These are phyloP conservation scores for Actinomortierella ambigua DNA, from an alignment of 371 early-diverging fungal genomes.

Conservation along the genomic window DNA sequence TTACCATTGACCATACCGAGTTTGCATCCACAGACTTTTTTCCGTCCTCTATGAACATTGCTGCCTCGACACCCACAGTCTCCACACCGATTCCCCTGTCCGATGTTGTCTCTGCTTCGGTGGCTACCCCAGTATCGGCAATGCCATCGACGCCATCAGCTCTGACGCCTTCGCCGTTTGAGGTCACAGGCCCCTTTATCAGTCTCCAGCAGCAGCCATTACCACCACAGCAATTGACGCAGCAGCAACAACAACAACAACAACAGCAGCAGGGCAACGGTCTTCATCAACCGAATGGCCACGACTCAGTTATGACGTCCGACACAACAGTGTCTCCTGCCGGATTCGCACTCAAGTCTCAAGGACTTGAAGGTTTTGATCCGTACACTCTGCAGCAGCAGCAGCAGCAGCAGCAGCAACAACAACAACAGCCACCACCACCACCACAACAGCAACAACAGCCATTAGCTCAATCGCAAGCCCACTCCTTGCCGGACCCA, in stretches of 20 bases:
- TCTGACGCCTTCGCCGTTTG: background rate
- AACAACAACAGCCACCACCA: constrained; percentile 5
- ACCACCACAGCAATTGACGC: constrained; percentile 2
- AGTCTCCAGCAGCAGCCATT: background rate
- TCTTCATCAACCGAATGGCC: constrained; percentile 1
- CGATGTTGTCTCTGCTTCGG: background rate
- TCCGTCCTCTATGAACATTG: constrained; percentile 21
- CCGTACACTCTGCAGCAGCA: background rate
- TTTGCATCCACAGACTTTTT: constrained; percentile 40
- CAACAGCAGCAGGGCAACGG: background rate
- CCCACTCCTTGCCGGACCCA: no score
- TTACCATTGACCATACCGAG: constrained; percentile 40
- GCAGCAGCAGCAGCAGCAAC: constrained; percentile 8
- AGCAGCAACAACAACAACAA: constrained; percentile 7
- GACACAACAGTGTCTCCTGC: background rate
- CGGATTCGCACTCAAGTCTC: constrained; percentile 1
- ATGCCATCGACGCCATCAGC: background rate
- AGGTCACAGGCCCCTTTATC: constrained; percentile 2
- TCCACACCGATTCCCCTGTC: constrained; percentile 19
- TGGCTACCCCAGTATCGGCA: no score
- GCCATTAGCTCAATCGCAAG: background rate
- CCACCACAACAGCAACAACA: constrained; percentile 1
- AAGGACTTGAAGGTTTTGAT: background rate
- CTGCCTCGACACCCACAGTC: constrained; percentile 21
- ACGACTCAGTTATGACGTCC: constrained; percentile 1